phyloP scores from a whole-genome alignment of 2,329 filamentous ascomycete species.

The Rhytidhysteron rufulum region DNA sequence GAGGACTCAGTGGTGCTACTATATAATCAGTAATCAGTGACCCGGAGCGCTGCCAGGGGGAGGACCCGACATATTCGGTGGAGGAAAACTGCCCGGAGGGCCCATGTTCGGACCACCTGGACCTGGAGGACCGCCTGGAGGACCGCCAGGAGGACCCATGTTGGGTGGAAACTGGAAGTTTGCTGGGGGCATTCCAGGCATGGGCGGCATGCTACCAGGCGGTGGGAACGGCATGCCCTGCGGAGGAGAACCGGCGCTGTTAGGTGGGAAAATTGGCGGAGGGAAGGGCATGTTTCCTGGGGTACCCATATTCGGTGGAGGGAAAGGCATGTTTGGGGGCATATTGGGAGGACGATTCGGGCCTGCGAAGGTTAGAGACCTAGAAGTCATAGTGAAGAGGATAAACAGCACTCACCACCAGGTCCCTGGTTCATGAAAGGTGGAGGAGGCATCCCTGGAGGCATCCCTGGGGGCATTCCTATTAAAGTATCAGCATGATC shows the following conservation, averaged over 20 bases:
- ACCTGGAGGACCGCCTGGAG: neutral
- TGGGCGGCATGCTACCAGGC: constrained; percentile 29
- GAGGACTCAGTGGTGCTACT: too few species aligned
- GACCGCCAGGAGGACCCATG: constrained; percentile 1
- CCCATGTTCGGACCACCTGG: constrained; percentile 1
- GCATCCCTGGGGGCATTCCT: constrained; percentile 27
- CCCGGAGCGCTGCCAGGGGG: too few species aligned
- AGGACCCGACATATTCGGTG: constrained; percentile 1
- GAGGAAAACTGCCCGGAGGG: constrained; percentile 1
- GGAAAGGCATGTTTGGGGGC: constrained; percentile 29
- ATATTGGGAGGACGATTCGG: constrained; percentile 7
- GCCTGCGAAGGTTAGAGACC: neutral
- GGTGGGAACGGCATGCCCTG: constrained; percentile 39
- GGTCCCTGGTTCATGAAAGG: constrained; percentile 37
- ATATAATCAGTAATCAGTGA: too few species aligned
- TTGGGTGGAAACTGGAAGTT: neutral
- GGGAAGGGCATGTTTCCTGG: constrained; percentile 22
- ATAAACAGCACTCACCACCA: constrained; percentile 28
- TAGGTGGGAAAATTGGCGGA: constrained; percentile 24
- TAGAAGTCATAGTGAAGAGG: neutral
- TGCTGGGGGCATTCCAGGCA: constrained; percentile 3
- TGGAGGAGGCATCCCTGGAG: constrained; percentile 33
- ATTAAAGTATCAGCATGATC: too few species aligned
- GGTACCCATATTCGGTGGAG: constrained; percentile 13
- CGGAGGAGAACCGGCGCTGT: constrained; percentile 26